Conservation (phyloP, 169 alveolate species). For the Cryptosporidium tyzzeri region DNA sequence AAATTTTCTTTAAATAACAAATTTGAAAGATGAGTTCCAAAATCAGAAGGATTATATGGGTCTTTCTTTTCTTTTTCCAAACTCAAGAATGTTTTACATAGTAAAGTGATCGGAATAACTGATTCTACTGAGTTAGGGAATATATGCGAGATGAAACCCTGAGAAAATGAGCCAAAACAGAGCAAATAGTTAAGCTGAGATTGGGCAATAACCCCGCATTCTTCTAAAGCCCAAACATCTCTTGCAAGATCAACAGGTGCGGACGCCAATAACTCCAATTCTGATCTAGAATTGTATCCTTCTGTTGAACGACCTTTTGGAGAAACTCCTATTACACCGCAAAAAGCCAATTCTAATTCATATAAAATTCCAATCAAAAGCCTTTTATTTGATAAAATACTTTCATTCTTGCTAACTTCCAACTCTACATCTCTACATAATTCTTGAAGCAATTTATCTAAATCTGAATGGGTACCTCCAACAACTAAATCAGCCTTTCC, state of each 20-base stretch:
- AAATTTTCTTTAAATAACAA: slow-evolving; percentile 5
- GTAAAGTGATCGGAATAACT: slow-evolving; percentile 51
- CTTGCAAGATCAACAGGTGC: background rate
- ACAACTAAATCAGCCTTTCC: slow-evolving; percentile 42
- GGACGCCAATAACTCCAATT: slow-evolving; percentile 29
- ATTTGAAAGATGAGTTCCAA: slow-evolving; percentile 24
- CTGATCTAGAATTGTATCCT: slow-evolving; percentile 12
- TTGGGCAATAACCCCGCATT: slow-evolving; percentile 21
- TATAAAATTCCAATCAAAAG: slow-evolving; percentile 37
- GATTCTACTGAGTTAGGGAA: slow-evolving; percentile 54
- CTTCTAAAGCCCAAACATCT: slow-evolving; percentile 71
- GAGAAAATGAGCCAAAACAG: slow-evolving; percentile 45
- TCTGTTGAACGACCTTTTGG: slow-evolving; percentile 54
- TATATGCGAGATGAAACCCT: slow-evolving; percentile 49
- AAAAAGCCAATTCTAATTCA: slow-evolving; percentile 47
- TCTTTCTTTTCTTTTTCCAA: slow-evolving; percentile 33
- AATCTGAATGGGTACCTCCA: slow-evolving; percentile 40
- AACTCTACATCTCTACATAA: slow-evolving; percentile 36
- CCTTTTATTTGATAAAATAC: slow-evolving; percentile 34
- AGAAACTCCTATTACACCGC: slow-evolving; percentile 41
- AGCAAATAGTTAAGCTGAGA: slow-evolving; percentile 40
- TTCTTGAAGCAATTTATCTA: slow-evolving; percentile 29
- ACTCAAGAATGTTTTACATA: slow-evolving; percentile 33
- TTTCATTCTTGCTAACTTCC: slow-evolving; percentile 59
- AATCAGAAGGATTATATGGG: slow-evolving; percentile 26